Evolutionary conservation across 495 filamentous ascomycete genomes (phyloP).

Genomic region (Lepraria neglecta): DNA sequence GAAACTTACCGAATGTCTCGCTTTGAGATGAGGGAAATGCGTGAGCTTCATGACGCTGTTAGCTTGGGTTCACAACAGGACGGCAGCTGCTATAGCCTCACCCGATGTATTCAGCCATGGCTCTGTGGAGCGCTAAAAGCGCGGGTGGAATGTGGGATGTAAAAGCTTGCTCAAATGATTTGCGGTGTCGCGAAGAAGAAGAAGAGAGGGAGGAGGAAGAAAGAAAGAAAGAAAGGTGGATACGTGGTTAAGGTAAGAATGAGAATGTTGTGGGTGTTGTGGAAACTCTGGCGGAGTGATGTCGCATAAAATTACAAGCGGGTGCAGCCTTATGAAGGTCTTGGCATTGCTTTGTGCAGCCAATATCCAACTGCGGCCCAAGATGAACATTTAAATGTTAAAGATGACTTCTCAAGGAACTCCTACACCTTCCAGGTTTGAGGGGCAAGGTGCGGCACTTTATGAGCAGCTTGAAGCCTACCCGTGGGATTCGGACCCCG

Average conservation of each 20-base stretch:
- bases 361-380: constrained; percentile 44
- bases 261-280: not conserved
- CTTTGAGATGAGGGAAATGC: constrained; percentile 88
- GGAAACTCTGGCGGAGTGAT: not conserved
- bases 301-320: not conserved
- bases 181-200: not conserved
- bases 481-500: constrained; percentile 37
- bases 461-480: constrained; percentile 32
- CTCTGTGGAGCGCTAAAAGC: not conserved
- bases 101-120: constrained; percentile 61
- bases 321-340: constrained; percentile 5
- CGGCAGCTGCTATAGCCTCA: constrained; percentile 29
- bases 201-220: not conserved
- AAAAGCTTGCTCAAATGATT: not conserved
- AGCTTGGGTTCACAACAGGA: constrained; percentile 23
- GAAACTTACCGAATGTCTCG: constrained; percentile 82
- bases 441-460: not conserved
- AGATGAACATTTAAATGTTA: constrained; percentile 21
- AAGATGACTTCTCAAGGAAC: constrained; percentile 3
- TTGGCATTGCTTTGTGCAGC: constrained; percentile 30
- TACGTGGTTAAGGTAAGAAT: not conserved
- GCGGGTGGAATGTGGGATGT: not conserved
- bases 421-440: not conserved
- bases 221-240: not conserved
- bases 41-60: constrained; percentile 45